Conservation (phyloP, 352 stramenopile species). For the Thraustochytrium striatum region DNA sequence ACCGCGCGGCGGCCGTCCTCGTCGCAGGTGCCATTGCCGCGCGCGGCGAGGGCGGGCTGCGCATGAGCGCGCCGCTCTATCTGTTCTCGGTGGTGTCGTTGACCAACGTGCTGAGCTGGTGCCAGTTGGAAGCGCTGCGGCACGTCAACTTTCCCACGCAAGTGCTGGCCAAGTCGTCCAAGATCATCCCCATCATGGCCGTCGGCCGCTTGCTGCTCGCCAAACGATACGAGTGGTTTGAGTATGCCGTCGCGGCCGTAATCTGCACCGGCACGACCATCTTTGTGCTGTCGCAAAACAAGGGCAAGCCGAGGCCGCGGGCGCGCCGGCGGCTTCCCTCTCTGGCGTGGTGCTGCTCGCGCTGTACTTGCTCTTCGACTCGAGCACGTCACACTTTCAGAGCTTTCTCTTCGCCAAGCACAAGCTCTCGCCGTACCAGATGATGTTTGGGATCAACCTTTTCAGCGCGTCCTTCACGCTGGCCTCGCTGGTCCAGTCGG, state of each 20-base stretch:
- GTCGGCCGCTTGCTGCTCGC: slow-evolving; percentile 36
- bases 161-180: slow-evolving; percentile 93
- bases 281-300: neutral
- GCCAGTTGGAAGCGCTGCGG: slow-evolving; percentile 12
- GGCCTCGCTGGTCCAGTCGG: neutral
- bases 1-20: neutral
- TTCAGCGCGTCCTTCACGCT: neutral
- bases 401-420: neutral
- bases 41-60: neutral
- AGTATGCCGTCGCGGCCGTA: neutral
- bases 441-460: slow-evolving; percentile 7
- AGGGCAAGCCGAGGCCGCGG: neutral
- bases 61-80: neutral
- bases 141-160: slow-evolving; percentile 93
- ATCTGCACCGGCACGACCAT: neutral
- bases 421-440: neutral
- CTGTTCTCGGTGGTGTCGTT: neutral
- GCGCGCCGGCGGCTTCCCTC: neutral
- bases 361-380: neutral
- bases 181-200: slow-evolving; percentile 94
- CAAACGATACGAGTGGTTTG: neutral
- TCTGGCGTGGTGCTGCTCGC: neutral
- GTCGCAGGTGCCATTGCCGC: neutral
- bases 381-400: neutral
- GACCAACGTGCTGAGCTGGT: neutral